Evolutionary conservation across 176 grass and related monocot species (phyloP), one percentile per base, ranked within the genome.

Genomic region (Eleusine coracana): DNA sequence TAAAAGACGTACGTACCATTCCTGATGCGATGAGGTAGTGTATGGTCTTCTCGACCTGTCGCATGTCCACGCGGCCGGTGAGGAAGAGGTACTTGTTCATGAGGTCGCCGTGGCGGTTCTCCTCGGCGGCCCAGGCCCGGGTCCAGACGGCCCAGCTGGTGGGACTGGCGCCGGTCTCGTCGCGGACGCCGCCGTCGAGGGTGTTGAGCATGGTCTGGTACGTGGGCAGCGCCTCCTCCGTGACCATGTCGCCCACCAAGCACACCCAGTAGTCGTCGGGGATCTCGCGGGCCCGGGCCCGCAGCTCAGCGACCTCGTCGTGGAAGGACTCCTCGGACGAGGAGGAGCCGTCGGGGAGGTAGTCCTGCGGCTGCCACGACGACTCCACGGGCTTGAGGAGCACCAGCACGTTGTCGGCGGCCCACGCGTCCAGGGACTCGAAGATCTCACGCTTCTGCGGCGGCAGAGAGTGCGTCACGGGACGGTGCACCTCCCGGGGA

Each of bases 331-430:
- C 78, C 25, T 25, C 25, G 25, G 25, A 25, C 25, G 25, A 25
- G 25, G 25, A 25, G 0, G 46, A 79, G 4, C 68, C 73, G 60
- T 86, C 83, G 0, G 83, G 90, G 0, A 92, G 86, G 68, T 83
- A 83, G 79, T 92, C 90, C 80, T 92, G 86, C 17, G 86, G 90
- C 62, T 92, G 90, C 90, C 86, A 92, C 0, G 82, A 92, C 48
- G 28, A 7, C 27, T 92, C 90, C 8, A 89, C 79, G 7, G 79
- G 83, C 74, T 89, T 86, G 10, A 92, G 54, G 20, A 74, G 74
- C 3, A 74, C 27, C 52, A 92, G 67, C 25, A 92, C 50, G 83
- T 68, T 89, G 20, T 79, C 60, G 48, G 27, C 77, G 1, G 78
- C 86, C 86, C 90, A 92, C 0, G 20, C 0, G 2, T 89, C 21